A percentile compares a stretch with the other conserved stretches of the same genome.
Evolutionary conservation across 169 alveolate genomes (phyloP).

Genomic region (Babesia sp.): DNA sequence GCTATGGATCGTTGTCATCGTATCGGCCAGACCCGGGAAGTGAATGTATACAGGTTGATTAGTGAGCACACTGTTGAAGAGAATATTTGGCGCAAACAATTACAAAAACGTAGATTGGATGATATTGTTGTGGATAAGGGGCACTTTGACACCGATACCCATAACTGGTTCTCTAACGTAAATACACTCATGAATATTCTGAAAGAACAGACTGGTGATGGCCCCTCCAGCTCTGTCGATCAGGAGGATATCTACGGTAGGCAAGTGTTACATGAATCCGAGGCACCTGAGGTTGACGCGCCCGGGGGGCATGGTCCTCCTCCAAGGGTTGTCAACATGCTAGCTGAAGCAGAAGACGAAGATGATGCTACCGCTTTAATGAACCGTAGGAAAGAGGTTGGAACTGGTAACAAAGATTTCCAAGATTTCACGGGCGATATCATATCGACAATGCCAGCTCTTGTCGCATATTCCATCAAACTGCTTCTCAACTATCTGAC

Average conservation of each 20-base stretch:
- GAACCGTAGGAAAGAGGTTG: slow-evolving; percentile 53
- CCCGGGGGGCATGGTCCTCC: slow-evolving; percentile 11
- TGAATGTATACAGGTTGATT: slow-evolving; percentile 93
- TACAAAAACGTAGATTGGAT: slow-evolving; percentile 95
- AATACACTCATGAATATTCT: slow-evolving; percentile 65
- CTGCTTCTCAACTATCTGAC: slow-evolving; percentile 49
- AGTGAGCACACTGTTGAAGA: slow-evolving; percentile 97
- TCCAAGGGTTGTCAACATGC: slow-evolving; percentile 34
- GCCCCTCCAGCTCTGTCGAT: slow-evolving; percentile 56
- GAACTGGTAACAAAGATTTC: slow-evolving; percentile 36
- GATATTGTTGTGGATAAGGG: slow-evolving; percentile 97
- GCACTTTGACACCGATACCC: slow-evolving; percentile 76
- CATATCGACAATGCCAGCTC: slow-evolving; percentile 57
- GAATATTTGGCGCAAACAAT: slow-evolving; percentile 93
- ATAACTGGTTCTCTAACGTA: slow-evolving; percentile 76
- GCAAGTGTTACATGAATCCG: slow-evolving; percentile 73
- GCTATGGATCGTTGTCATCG: slow-evolving; percentile 99
- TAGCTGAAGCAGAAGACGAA: slow-evolving; percentile 68
- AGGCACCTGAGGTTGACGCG: slow-evolving; percentile 54
- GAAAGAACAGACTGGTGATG: slow-evolving; percentile 16
- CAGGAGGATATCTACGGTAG: slow-evolving; percentile 79
- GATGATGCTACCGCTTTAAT: slow-evolving; percentile 68
- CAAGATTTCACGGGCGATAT: slow-evolving; percentile 53
- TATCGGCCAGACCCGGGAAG: slow-evolving; percentile 97
- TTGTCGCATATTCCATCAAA: slow-evolving; percentile 64